Conservation (phyloP, 129 eudicot species). For the Pittosporum tobira region DNA sequence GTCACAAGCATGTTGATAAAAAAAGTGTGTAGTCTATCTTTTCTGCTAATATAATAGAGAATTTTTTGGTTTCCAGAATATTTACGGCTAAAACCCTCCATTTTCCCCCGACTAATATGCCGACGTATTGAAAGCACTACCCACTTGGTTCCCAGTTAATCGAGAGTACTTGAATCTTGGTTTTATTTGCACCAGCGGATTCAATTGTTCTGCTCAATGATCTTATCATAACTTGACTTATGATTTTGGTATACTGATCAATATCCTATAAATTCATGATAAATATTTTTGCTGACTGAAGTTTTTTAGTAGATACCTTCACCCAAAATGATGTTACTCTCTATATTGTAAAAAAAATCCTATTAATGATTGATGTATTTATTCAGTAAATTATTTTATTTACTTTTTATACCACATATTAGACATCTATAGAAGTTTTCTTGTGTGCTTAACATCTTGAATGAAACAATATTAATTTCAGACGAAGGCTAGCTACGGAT, state of each 20-base stretch:
- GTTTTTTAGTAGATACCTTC: no score
- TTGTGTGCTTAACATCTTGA: not conserved
- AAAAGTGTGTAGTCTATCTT: not conserved
- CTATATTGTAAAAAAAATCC: no score
- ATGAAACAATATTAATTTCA: constrained; percentile 18
- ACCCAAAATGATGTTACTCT: no score
- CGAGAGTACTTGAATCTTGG: no score
- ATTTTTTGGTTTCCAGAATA: no score
- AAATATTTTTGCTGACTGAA: no score
- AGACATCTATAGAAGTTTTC: not conserved
- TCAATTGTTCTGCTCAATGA: not conserved
- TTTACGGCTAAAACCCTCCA: no score
- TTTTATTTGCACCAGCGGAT: not conserved
- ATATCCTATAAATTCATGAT: not conserved
- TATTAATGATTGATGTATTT: no score
- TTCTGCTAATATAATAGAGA: not conserved
- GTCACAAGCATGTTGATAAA: not conserved
- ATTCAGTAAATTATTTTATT: not conserved
- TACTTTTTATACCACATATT: not conserved
- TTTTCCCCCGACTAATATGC: not conserved
- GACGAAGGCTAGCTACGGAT: constrained; percentile 61
- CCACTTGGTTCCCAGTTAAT: no score
- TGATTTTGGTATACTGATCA: no score
- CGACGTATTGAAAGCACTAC: not conserved
- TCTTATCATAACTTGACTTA: not conserved